phyloP scores from a whole-genome alignment of 352 stramenopile species.

The Globisporangium emineosum region DNA sequence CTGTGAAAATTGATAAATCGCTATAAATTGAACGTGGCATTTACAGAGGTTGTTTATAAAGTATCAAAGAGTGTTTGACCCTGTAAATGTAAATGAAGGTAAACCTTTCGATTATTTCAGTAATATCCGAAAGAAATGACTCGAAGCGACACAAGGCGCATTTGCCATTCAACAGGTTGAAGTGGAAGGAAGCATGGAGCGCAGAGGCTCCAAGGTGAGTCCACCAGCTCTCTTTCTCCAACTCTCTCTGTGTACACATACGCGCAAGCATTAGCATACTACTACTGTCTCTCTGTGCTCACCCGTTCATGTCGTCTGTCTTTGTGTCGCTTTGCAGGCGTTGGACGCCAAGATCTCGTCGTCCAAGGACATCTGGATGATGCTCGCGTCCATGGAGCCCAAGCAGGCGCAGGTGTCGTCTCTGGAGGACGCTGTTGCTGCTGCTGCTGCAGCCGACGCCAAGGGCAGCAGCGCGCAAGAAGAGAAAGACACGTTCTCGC shows the following conservation, averaged over 20 bases:
- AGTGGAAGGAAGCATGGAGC: conserved; percentile 10
- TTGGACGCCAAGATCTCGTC: conserved; percentile 19
- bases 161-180: background rate
- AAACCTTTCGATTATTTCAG: background rate
- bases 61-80: no score
- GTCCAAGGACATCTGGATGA: conserved; percentile 69
- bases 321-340: background rate
- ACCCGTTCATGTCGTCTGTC: background rate
- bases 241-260: background rate
- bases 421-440: conserved; percentile 15
- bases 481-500: conserved; percentile 68
- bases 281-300: background rate
- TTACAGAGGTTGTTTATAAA: no score
- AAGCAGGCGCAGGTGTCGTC: conserved; percentile 23
- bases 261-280: background rate
- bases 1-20: no score
- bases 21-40: no score
- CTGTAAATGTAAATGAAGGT: no score
- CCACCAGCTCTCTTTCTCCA: background rate
- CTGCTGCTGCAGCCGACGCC: conserved; percentile 15
- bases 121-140: background rate
- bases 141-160: conserved; percentile 8
- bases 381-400: conserved; percentile 55
- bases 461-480: conserved; percentile 26
- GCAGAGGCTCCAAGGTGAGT: conserved; percentile 12